A percentile compares a stretch with the other conserved stretches of the same genome.
Conservation (phyloP, 2,329 filamentous ascomycete genomes). For the Calonectria honghensis region DNA sequence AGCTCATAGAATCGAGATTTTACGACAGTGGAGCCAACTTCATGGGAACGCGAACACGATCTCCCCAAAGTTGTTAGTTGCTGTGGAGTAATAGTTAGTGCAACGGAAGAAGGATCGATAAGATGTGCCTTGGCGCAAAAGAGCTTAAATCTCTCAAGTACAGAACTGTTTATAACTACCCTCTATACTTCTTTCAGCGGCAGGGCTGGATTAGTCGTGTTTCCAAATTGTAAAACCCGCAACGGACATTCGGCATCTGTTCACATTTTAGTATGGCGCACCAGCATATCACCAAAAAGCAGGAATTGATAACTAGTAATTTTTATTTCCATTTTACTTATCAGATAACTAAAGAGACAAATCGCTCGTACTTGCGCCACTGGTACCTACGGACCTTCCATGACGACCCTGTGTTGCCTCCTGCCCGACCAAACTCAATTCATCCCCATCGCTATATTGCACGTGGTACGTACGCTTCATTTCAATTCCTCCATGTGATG, state of each 20-base stretch:
- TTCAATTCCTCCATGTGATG: constrained; percentile 51
- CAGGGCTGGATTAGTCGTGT: not conserved
- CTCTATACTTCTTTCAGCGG: not conserved
- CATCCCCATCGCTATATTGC: constrained; percentile 52
- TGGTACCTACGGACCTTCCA: constrained; percentile 1
- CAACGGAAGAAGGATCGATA: not conserved
- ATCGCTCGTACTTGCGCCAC: constrained; percentile 37
- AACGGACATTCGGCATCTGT: not conserved
- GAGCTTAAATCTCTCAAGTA: not conserved
- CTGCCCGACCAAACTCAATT: constrained; percentile 44
- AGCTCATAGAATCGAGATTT: not conserved
- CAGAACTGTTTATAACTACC: too few relatives aligned
- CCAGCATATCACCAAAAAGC: not conserved
- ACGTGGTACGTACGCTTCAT: constrained; percentile 52
- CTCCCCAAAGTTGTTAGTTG: not conserved
- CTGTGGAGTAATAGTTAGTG: not conserved
- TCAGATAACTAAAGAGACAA: constrained; percentile 34
- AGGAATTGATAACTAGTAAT: not conserved
- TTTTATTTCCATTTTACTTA: not conserved
- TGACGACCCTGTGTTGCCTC: constrained; percentile 29
- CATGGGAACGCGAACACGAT: not conserved
- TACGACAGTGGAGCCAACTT: not conserved
- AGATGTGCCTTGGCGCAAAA: not conserved
- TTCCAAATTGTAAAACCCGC: not conserved
- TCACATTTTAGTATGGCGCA: not conserved